Conservation (phyloP, 2,329 filamentous ascomycete genomes). For the Penicillium sp. region DNA sequence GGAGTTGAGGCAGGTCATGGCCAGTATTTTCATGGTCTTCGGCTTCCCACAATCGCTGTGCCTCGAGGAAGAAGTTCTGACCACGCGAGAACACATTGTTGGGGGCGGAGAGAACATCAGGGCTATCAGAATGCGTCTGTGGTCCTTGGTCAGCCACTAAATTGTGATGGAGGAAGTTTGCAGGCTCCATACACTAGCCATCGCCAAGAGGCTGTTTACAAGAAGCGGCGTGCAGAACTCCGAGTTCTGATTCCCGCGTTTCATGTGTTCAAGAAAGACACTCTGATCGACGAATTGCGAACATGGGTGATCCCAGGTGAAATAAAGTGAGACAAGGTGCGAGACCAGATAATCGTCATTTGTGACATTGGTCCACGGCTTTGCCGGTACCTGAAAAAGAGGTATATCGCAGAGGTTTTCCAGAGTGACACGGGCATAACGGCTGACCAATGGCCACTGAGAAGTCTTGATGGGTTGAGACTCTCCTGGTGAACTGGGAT, state of each 20-base stretch:
- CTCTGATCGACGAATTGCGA: slow-evolving; percentile 76
- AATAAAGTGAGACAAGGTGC: slow-evolving; percentile 87
- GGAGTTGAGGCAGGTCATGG: slow-evolving; percentile 34
- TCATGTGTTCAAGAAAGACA: slow-evolving; percentile 59
- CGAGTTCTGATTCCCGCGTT: slow-evolving; percentile 44
- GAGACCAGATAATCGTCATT: slow-evolving; percentile 69
- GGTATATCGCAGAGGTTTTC: slow-evolving; percentile 37
- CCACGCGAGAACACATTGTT: slow-evolving; percentile 32
- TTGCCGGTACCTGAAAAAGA: slow-evolving; percentile 32
- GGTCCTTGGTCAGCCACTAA: slow-evolving; percentile 4
- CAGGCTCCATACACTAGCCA: slow-evolving; percentile 34
- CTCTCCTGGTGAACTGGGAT: slow-evolving; percentile 11
- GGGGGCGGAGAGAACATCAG: slow-evolving; percentile 28
- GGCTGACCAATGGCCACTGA: slow-evolving; percentile 4
- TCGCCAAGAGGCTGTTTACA: slow-evolving; percentile 80
- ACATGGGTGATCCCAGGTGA: slow-evolving; percentile 89
- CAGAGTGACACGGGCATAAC: slow-evolving; percentile 29
- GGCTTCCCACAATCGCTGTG: slow-evolving; percentile 35
- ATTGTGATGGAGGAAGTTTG: neutral
- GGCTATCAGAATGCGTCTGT: slow-evolving; percentile 38
- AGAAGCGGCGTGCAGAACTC: slow-evolving; percentile 78
- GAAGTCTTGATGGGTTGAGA: neutral
- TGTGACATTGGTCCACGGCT: slow-evolving; percentile 73
- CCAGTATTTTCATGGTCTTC: slow-evolving; percentile 38
- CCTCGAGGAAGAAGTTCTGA: slow-evolving; percentile 35